Percentiles rank a stretch among this genome's conserved stretches.
phyloP scores from a whole-genome alignment of 495 filamentous ascomycete species.

The Zalerion maritima region DNA sequence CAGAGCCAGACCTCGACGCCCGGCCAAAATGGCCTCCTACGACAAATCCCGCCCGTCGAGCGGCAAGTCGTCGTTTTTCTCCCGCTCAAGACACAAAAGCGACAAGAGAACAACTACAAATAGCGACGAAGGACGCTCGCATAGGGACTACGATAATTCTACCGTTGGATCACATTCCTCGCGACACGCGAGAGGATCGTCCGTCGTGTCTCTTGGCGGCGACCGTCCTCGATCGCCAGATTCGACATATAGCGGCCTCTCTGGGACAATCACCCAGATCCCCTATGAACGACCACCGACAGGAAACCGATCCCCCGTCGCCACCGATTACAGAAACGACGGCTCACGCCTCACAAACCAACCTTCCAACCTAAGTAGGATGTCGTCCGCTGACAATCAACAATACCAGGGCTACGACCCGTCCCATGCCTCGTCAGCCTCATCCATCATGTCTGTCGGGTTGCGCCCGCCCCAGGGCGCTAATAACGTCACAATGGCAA shows the following conservation, averaged over 20 bases:
- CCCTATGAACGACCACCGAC: conserved; percentile 66
- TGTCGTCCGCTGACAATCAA: conserved; percentile 68
- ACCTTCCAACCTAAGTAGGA: too few relatives aligned
- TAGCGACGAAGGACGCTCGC: conserved; percentile 35
- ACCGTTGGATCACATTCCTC: conserved; percentile 59
- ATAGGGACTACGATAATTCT: conserved; percentile 34
- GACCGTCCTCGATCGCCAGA: conserved; percentile 44
- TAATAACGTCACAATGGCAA: conserved; percentile 50
- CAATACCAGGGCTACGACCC: conserved; percentile 77
- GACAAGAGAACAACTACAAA: conserved; percentile 46
- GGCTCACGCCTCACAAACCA: conserved; percentile 50
- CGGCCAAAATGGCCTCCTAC: conserved; percentile 42
- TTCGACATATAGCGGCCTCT: conserved; percentile 46
- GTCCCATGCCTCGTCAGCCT: conserved; percentile 66
- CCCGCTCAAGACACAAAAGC: conserved; percentile 71
- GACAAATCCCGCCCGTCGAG: conserved; percentile 71
- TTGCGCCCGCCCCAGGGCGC: conserved; percentile 56
- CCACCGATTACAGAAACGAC: conserved; percentile 60
- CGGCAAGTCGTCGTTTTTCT: conserved; percentile 55
- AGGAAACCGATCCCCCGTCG: conserved; percentile 54
- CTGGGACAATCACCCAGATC: conserved; percentile 82
- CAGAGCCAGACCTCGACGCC: conserved; percentile 13
- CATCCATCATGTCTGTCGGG: conserved; percentile 31
- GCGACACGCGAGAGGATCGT: conserved; percentile 65
- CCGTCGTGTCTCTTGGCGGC: conserved; percentile 57